phyloP scores from a whole-genome alignment of 1,284 basidiomycete genomes.

The Rhodotorula sp. region DNA sequence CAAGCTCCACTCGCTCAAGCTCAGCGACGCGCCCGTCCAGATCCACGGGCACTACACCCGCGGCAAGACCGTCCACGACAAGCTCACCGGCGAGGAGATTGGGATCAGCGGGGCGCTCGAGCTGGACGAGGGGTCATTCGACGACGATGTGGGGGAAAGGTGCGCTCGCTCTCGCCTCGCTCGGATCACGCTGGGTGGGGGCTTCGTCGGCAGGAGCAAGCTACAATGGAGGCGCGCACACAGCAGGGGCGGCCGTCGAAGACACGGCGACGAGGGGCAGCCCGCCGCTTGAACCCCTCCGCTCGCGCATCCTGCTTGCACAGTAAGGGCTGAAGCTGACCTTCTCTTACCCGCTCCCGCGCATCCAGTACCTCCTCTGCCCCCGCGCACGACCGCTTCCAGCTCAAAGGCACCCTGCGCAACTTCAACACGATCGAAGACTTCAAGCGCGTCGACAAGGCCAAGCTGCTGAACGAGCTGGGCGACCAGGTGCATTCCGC shows the following conservation, averaged over 20 bases:
- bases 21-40: conserved; percentile 71
- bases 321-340: background rate
- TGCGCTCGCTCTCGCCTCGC: background rate
- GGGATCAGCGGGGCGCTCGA: conserved; percentile 45
- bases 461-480: conserved; percentile 63
- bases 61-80: conserved; percentile 72
- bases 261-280: no score
- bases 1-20: conserved; percentile 87
- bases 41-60: conserved; percentile 69
- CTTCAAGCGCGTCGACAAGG: conserved; percentile 88
- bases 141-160: conserved; percentile 11
- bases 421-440: conserved; percentile 89
- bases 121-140: conserved; percentile 57
- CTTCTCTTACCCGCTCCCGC: no score
- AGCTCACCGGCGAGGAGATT: conserved; percentile 61
- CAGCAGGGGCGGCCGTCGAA: no score
- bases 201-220: no score
- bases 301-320: no score
- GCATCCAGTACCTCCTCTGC: background rate
- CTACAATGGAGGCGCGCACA: no score
- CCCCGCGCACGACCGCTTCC: conserved; percentile 40
- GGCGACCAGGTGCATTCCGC: conserved; percentile 28
- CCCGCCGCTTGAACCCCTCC: no score
- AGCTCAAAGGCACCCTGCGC: conserved; percentile 70
- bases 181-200: no score